Evolutionary conservation across 345 rosid genomes (phyloP).

Genomic region (Populus tremula): DNA sequence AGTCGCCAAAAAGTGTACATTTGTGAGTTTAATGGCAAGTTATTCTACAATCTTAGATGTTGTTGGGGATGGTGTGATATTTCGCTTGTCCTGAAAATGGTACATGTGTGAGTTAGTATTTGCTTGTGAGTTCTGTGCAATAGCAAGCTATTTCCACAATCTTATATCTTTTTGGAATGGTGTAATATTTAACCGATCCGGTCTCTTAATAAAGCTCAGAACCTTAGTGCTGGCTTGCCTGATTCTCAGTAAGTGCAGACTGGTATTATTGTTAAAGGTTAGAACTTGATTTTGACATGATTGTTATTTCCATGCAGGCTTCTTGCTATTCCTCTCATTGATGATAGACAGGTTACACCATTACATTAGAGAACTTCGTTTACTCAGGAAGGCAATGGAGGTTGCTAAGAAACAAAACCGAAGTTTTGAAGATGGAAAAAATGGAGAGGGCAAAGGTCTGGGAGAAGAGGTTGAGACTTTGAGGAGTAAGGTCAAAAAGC

Average conservation of each 20-base stretch:
- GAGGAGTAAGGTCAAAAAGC: conserved; percentile 42
- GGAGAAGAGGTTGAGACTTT: conserved; percentile 46
- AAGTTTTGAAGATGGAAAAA: conserved; percentile 55
- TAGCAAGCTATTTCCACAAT: background rate
- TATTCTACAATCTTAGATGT: too few species aligned
- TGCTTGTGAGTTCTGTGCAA: background rate
- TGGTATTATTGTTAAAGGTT: background rate
- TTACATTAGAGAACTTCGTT: conserved; percentile 73
- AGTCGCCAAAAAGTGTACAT: too few species aligned
- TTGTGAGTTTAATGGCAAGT: too few species aligned
- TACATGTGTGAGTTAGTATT: background rate
- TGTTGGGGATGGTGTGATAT: too few species aligned
- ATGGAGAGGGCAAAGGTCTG: conserved; percentile 40
- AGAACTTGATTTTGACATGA: background rate
- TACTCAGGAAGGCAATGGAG: conserved; percentile 76
- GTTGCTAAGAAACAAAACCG: conserved; percentile 65
- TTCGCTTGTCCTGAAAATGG: background rate
- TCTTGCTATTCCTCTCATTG: conserved; percentile 63
- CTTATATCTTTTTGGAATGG: background rate
- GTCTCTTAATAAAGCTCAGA: too few species aligned
- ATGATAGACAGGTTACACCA: conserved; percentile 90
- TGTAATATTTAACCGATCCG: background rate
- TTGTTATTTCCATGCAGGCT: conserved; percentile 44
- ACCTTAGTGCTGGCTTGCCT: too few species aligned
- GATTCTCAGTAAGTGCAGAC: background rate